Evolutionary conservation across 163 green algal species (phyloP), one percentile per base, ranked within the genome.

Genomic region (Scenedesmus sp.): DNA sequence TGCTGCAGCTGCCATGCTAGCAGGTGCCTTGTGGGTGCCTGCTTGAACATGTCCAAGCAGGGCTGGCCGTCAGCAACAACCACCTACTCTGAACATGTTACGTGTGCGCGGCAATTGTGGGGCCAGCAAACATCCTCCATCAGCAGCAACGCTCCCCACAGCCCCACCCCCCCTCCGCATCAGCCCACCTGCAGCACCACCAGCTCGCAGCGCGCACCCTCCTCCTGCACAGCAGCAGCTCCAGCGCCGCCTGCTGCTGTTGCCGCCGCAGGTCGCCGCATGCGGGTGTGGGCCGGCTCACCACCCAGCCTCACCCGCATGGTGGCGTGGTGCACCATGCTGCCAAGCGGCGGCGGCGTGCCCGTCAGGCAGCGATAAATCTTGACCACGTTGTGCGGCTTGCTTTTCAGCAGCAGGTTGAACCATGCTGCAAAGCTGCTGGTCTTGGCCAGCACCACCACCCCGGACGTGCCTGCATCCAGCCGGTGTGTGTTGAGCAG

Each of bases 381-480:
- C 49, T 91, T 91, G 37, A 87, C 87, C n/a, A 91, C 37, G 13
- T 70, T 68, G 0, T 87, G 46, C 7, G 78, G 78, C 44, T 91
- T 91, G 59, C 87, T 30, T 56, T 87, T 86, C 72, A 96, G 26
- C 65, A 96, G 88, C n/a, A 44, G 51, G 83, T 94, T 96, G 88
- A 97, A 98, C 46, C 68, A 86, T 1, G 70, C 5, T 18, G 95
- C 95, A 92, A 97, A 97, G 10, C 30, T 81, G 0, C 18, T 16
- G 3, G 40, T 94, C 72, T 92, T 94, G 2, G 90, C 94, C 87
- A 98, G 93, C 76, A 98, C 93, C 82, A 98, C 91, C 59, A 98
- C 82, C 0, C 97, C 97, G 70, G 96, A 93, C 5, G 97, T 99
- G 90, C 95, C 96, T 22, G 89, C 90, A 89, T 99, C 97, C 86